Evolutionary conservation across 371 early-diverging fungal species (phyloP), one percentile per base, ranked within the genome.

Genomic region (Coemansia sp.): DNA sequence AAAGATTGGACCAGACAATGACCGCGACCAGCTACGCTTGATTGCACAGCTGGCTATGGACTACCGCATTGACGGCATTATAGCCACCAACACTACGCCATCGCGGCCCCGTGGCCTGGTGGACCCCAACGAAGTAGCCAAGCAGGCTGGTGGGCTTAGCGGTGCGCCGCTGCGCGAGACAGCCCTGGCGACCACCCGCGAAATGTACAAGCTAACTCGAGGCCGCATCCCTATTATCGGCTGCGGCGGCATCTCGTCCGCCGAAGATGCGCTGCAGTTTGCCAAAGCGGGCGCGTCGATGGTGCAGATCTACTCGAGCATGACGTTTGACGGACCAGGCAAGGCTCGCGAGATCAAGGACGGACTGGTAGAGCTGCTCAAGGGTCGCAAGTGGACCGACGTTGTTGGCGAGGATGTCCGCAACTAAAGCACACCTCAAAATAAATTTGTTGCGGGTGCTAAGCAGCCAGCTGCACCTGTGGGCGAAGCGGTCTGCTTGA

Each of bases 1-100:
- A 52, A 94, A 94, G 81, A 88, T 94, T 61, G 89, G 91, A 6
- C 93, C 93, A 5, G 94, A 94, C 78, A 74, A 90, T 64, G 72
- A 77, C 31, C 80, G 78, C 50, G 82, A 81, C 39, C 91, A 94
- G 74, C 74, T 91, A 26, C 66, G 81, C 36, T 85, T 90, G 57
- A 85, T 94, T 59, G 87, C 93, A 0, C 81, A 81, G 50, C 86
- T 86, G 2, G 87, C 86, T 4, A 36, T 82, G 50, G 78, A 84
- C 16, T 81, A 81, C 57, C 78, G 84, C 10, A 79, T 93, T 40
- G 92, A 93, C 72, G 94, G 92, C 55, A 83, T 93, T 51, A 91
- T 94, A 62, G 82, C 92, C 39, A 80, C 86, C 59, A 94, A 94
- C 83, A 94, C 94, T 14, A 93, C 93, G 34, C 81, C 85, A 47